A percentile compares a stretch with the other conserved stretches of the same genome.
Conservation (phyloP, 1,284 basidiomycete genomes). For the Neonothopanus nambi region DNA sequence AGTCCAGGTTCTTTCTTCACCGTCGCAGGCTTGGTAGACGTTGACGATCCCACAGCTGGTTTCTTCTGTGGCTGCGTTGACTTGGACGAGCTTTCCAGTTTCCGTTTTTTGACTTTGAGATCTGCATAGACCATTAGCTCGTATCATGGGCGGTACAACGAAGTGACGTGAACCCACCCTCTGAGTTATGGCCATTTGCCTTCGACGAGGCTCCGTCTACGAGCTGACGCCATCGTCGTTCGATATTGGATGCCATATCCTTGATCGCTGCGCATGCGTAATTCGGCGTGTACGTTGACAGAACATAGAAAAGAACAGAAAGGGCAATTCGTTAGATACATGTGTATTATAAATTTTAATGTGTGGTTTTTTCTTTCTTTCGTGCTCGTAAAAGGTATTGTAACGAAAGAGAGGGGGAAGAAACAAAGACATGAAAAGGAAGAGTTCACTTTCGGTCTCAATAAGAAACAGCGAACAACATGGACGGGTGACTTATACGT, state of each 20-base stretch:
- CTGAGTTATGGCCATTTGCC: constrained; percentile 46
- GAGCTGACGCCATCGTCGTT: constrained; percentile 70
- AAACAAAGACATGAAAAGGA: not conserved
- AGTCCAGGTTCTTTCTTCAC: constrained; percentile 45
- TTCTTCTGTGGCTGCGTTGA: constrained; percentile 64
- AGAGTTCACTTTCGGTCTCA: constrained; percentile 18
- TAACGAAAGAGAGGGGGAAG: constrained; percentile 9
- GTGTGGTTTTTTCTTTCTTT: constrained; percentile 5
- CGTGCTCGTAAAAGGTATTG: constrained; percentile 7
- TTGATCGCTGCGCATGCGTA: constrained; percentile 68
- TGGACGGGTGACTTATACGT: constrained; percentile 6
- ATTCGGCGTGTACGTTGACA: constrained; percentile 4
- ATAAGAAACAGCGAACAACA: constrained; percentile 25
- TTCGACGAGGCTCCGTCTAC: constrained; percentile 22
- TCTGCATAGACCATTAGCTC: constrained; percentile 39
- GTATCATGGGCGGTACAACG: constrained; percentile 23
- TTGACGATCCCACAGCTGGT: constrained; percentile 46
- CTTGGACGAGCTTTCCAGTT: constrained; percentile 50
- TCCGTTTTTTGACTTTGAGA: constrained; percentile 70
- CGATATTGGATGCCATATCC: constrained; percentile 85
- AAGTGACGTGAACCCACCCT: constrained; percentile 73
- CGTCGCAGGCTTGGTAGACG: constrained; percentile 37
- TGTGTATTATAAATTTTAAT: constrained; percentile 38
- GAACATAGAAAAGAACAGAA: constrained; percentile 37
- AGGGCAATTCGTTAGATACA: constrained; percentile 73